phyloP scores from a whole-genome alignment of 2,329 filamentous ascomycete genomes.

The Aureobasidium sp. region DNA sequence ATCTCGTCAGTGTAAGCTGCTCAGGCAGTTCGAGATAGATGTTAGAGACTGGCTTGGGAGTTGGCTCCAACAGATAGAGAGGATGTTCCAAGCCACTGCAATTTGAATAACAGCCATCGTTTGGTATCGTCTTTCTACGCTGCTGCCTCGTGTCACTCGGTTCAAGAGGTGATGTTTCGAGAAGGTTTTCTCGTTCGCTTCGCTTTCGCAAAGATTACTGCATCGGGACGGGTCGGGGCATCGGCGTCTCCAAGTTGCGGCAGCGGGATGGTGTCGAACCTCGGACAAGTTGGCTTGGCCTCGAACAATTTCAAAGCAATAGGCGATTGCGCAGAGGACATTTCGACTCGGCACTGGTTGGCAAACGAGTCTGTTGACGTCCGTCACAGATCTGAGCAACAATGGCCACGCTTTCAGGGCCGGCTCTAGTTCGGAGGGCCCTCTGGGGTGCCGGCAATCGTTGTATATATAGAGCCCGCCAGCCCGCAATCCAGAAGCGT shows the following conservation, averaged over 20 bases:
- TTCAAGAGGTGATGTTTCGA: background rate
- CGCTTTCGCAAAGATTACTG: constrained; percentile 3
- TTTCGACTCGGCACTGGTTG: background rate
- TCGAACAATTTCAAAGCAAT: constrained; percentile 7
- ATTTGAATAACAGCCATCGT: background rate
- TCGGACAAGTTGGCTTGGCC: constrained; percentile 5
- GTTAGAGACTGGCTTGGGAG: background rate
- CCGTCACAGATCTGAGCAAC: background rate
- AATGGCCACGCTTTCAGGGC: background rate
- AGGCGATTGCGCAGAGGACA: background rate
- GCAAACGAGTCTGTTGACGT: background rate
- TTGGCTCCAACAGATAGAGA: background rate
- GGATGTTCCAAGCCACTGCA: background rate
- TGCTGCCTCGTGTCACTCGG: background rate
- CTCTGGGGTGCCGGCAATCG: background rate
- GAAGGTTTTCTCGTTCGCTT: background rate
- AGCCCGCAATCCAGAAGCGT: constrained; percentile 13
- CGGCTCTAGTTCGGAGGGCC: constrained; percentile 3
- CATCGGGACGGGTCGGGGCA: background rate
- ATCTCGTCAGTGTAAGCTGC: background rate
- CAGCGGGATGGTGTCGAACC: background rate
- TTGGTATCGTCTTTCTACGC: background rate
- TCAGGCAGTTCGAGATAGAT: too few relatives aligned
- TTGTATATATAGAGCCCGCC: constrained; percentile 8
- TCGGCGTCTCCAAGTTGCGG: background rate